These are phyloP conservation scores for Lagerstroemia speciosa DNA, from an alignment of 345 rosid species.

Conservation along the genomic window DNA sequence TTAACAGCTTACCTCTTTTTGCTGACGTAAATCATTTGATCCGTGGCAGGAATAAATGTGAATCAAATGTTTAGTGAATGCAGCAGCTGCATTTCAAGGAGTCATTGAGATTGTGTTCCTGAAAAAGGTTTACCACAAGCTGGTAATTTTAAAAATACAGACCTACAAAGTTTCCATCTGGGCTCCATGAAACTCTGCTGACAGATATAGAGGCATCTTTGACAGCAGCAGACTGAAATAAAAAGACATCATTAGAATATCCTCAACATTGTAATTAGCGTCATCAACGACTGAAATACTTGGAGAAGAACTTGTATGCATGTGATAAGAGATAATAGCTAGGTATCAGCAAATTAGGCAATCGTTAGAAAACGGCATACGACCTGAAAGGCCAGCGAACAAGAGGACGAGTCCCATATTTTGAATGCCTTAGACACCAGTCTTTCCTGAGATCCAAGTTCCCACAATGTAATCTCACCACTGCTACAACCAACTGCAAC, in stretches of 20 bases:
- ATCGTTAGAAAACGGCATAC: slow-evolving; percentile 2
- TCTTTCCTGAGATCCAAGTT: slow-evolving; percentile 48
- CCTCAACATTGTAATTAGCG: background rate
- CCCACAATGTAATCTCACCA: slow-evolving; percentile 87
- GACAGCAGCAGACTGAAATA: slow-evolving; percentile 12
- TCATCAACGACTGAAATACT: background rate
- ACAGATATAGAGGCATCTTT: slow-evolving; percentile 43
- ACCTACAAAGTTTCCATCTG: slow-evolving; percentile 55
- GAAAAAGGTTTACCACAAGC: slow-evolving; percentile 20
- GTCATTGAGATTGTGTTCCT: background rate
- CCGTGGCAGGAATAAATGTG: slow-evolving; percentile 24
- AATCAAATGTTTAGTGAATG: slow-evolving; percentile 26
- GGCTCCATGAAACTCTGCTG: slow-evolving; percentile 56
- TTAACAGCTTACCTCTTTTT: slow-evolving; percentile 17
- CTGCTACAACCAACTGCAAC: slow-evolving; percentile 62
- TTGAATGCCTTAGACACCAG: slow-evolving; percentile 71
- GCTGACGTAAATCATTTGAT: slow-evolving; percentile 20
- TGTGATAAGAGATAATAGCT: background rate
- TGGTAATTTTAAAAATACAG: slow-evolving; percentile 20
- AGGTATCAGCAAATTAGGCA: background rate
- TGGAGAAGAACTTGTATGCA: background rate
- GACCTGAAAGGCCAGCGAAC: slow-evolving; percentile 64
- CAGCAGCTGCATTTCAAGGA: slow-evolving; percentile 19
- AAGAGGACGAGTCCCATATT: slow-evolving; percentile 50
- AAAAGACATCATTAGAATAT: background rate